These are phyloP conservation scores for Nigrograna mackinnonii DNA, from an alignment of 2,329 filamentous ascomycete species.

Conservation along the genomic window DNA sequence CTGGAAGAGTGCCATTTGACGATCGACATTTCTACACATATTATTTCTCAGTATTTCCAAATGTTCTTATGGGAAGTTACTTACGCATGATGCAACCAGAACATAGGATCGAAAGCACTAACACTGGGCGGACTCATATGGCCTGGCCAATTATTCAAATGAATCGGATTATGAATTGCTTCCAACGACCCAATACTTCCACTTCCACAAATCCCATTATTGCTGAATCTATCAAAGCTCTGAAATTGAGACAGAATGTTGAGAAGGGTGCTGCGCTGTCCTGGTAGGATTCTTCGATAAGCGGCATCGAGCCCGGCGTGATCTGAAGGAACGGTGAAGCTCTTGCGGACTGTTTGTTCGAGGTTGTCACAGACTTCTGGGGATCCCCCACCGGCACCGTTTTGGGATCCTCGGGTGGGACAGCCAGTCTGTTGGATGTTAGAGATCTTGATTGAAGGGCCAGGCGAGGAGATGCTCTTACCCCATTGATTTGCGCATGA, in stretches of 20 bases:
- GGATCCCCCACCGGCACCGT: not conserved
- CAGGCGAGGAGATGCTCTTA: conserved; percentile 37
- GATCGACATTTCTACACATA: conserved; percentile 14
- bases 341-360: conserved; percentile 41
- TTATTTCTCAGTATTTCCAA: conserved; percentile 1
- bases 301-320: conserved; percentile 9
- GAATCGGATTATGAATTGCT: conserved; percentile 15
- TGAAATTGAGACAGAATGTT: conserved; percentile 17
- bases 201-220: conserved; percentile 5
- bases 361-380: conserved; percentile 41
- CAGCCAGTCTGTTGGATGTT: conserved; percentile 3
- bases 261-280: conserved; percentile 13
- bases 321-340: conserved; percentile 5
- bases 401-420: not conserved
- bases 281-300: conserved; percentile 5
- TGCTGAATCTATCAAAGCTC: conserved; percentile 14
- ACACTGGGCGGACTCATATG: conserved; percentile 62
- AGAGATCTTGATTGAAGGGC: not conserved
- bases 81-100: conserved; percentile 59
- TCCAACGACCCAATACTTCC: conserved; percentile 12
- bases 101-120: conserved; percentile 63
- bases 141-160: conserved; percentile 50
- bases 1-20: conserved; percentile 73
- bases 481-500: conserved; percentile 37
- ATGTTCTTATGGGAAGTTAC: not conserved